These are phyloP conservation scores for Schizophyllum amplum DNA, from an alignment of 1,284 basidiomycete genomes.

Conservation along the genomic window DNA sequence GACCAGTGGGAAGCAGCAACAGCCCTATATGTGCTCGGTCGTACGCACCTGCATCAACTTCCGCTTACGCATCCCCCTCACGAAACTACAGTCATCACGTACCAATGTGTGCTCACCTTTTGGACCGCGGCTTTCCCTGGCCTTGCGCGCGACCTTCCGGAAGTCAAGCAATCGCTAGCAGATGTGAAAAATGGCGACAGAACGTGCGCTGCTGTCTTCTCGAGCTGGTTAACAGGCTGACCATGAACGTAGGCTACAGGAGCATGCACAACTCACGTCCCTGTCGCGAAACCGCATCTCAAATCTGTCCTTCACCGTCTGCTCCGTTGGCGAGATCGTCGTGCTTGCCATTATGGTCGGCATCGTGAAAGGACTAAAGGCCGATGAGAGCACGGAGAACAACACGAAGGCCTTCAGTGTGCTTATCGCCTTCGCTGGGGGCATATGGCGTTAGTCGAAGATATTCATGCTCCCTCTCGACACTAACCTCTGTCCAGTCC, in stretches of 20 bases:
- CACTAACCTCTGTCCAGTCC: slow-evolving; percentile 18
- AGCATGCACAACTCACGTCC: slow-evolving; percentile 57
- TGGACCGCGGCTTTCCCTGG: slow-evolving; percentile 84
- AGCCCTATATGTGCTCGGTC: slow-evolving; percentile 68
- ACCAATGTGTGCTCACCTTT: slow-evolving; percentile 74
- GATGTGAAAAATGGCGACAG: slow-evolving; percentile 35
- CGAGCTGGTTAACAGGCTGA: neutral
- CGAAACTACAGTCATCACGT: slow-evolving; percentile 74
- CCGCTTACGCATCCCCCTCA: neutral
- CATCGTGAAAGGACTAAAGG: slow-evolving; percentile 62
- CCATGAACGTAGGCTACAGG: slow-evolving; percentile 33
- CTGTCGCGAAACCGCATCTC: slow-evolving; percentile 71
- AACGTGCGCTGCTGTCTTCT: slow-evolving; percentile 26
- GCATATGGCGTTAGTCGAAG: slow-evolving; percentile 39
- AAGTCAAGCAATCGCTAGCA: slow-evolving; percentile 46
- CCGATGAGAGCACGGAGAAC: slow-evolving; percentile 57
- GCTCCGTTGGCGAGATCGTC: slow-evolving; percentile 63
- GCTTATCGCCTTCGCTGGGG: slow-evolving; percentile 69
- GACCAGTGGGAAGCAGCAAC: slow-evolving; percentile 64
- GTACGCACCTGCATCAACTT: slow-evolving; percentile 29
- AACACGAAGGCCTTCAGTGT: slow-evolving; percentile 76
- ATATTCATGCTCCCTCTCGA: slow-evolving; percentile 1
- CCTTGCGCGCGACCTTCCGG: slow-evolving; percentile 63
- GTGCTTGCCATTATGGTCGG: slow-evolving; percentile 68
- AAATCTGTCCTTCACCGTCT: slow-evolving; percentile 71